A percentile compares a stretch with the other conserved stretches of the same genome.
Evolutionary conservation across 208 protist species (phyloP).

Genomic region (Trypanosoma scelopori): DNA sequence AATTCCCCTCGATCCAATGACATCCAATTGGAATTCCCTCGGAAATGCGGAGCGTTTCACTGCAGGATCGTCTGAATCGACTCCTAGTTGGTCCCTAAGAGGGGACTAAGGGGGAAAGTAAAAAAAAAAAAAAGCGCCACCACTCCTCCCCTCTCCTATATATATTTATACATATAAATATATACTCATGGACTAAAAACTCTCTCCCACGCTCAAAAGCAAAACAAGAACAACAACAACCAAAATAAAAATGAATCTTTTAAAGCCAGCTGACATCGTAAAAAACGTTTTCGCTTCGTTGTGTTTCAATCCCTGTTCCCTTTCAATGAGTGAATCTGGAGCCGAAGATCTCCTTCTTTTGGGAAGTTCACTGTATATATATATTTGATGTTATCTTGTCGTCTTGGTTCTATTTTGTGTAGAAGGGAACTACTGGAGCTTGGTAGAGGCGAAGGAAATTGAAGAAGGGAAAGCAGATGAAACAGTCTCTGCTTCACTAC

Average conservation of each 20-base stretch:
- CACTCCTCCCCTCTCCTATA: too few species aligned
- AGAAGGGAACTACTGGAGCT: not conserved
- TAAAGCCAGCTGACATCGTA: too few species aligned
- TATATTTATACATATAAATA: not conserved
- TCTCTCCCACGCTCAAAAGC: too few species aligned
- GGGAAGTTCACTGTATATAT: not conserved
- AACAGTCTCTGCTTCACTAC: conserved; percentile 22
- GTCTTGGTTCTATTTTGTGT: not conserved
- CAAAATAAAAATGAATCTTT: too few species aligned
- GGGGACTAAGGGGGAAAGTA: not conserved
- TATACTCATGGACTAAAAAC: not conserved
- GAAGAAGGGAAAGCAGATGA: not conserved
- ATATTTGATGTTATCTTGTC: not conserved
- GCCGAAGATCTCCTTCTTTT: too few species aligned
- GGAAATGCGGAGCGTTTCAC: conserved; percentile 13
- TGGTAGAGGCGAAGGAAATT: not conserved
- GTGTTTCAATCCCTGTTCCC: not conserved
- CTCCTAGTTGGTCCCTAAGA: conserved; percentile 48
- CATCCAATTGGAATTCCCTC: conserved; percentile 15
- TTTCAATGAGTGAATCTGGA: too few species aligned
- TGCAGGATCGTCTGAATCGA: conserved; percentile 27
- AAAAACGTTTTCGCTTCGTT: too few species aligned
- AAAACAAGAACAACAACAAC: too few species aligned
- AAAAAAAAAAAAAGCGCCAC: not conserved
- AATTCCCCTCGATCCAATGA: conserved; percentile 31